Percentiles rank a stretch among this genome's conserved stretches.
Conservation (phyloP, 345 rosid genomes). For the Corchorus capsularis region DNA sequence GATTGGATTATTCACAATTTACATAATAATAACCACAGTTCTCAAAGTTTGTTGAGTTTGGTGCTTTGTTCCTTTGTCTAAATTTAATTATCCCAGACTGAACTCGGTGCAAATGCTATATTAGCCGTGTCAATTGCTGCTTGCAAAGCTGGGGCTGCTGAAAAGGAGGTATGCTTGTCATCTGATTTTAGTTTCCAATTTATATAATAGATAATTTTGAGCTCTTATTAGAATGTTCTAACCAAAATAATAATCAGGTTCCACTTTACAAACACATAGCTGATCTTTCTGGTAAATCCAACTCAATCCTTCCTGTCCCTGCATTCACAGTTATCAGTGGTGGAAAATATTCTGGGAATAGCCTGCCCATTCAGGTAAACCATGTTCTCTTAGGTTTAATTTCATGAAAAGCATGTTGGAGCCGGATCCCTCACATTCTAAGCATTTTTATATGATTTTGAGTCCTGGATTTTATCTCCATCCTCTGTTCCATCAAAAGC, state of each 20-base stretch:
- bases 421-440: neutral
- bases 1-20: neutral
- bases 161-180: slow-evolving; percentile 67
- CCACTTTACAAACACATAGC: slow-evolving; percentile 89
- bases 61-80: slow-evolving; percentile 22
- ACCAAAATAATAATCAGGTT: slow-evolving; percentile 51
- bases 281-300: slow-evolving; percentile 78
- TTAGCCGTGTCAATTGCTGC: slow-evolving; percentile 97
- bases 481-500: neutral
- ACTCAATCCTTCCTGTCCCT: slow-evolving; percentile 80
- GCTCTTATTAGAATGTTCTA: slow-evolving; percentile 24
- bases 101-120: slow-evolving; percentile 93
- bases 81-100: slow-evolving; percentile 47
- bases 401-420: neutral
- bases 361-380: slow-evolving; percentile 75
- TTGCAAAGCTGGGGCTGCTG: slow-evolving; percentile 99
- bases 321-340: slow-evolving; percentile 93
- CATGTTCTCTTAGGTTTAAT: slow-evolving; percentile 11
- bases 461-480: neutral
- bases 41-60: neutral
- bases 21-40: neutral
- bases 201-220: neutral
- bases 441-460: neutral
- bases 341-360: slow-evolving; percentile 87
- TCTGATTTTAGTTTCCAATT: neutral